Base-by-base conservation (phyloP, 257 asterid genomes). In the Nicotiana obtusifolia region DNA sequence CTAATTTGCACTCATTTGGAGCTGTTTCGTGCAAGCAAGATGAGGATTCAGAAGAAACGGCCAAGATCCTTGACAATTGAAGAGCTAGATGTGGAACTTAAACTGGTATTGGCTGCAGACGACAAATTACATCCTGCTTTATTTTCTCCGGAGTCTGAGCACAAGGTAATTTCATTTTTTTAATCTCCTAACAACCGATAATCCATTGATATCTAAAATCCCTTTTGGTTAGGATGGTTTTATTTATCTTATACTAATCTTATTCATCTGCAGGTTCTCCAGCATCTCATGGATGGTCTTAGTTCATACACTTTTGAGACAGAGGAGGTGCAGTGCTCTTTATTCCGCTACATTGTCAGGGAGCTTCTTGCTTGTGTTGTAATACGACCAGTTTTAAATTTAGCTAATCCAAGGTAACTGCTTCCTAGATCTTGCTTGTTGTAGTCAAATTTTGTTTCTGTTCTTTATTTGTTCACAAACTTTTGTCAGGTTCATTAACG, bases 321-420 rank as follows among this genome's bases (percentile, higher is more conserved):
- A 30, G 93, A 88, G 86, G 97, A 95, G 87, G 87, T 93, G 78
- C 94, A 87, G 22, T 94, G 98, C 89, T 91, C 97, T 84, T 86
- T 91, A 75, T 95, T 95, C 82, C 91, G 84, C 82, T 90, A 88
- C 84, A 90, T 94, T 80, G 83, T 89, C 77, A 84, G 97, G 86
- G 98, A 94, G 88, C 97, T 95, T 83, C 94, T 95, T 87, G 97
- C 97, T 66, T 92, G 97, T 89, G 97, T 86, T 80, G 97, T 94
- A 80, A 90, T 95, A 61, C 86, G 97, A 73, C 99, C 99, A n/a
- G 97, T 95, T 80, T 86, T 95, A 84, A 95, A 95, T 90, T 90
- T 95, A 47, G 97, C 92, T 81, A 94, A 87, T 86, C 98, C 98
- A 82, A 92, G 95, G 98, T 92, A 83, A 77, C 53, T 60, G 44